Base-by-base conservation (phyloP, 306 rosid species). In the Castanospermum australe region DNA sequence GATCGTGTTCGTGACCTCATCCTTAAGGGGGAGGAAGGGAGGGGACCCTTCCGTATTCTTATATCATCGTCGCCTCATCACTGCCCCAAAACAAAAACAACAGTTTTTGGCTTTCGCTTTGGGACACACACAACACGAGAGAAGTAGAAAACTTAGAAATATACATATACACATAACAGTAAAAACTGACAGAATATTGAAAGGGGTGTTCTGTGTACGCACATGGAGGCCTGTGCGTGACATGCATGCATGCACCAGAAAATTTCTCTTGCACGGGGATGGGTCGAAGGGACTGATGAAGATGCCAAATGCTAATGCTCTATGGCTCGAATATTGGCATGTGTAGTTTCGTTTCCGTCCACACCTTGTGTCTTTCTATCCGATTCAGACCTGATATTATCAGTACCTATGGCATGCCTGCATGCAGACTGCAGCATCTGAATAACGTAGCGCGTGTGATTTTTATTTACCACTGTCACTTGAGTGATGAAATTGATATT, bases 361-460 rank as follows among this genome's bases (percentile, higher is more conserved):
- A 28, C 32, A 28, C 24, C 76, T 35, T 20, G n/a, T 79, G 77
- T 75, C 39, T 22, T 41, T 59, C 59, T 67, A 18, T 35, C 20
- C 17, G 57, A 67, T 44, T 67, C 56, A 67, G 73, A 78, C 17
- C 52, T 55, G 50, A 25, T 36, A 4, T 44, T 8, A 84, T 67
- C 66, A 76, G 76, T 73, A 83, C 84, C 63, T 68, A 25, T 87
- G 89, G 89, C 92, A 88, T 91, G 93, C 89, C 92, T 86, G 85
- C n/a, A n/a, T n/a, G n/a, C n/a, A n/a, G n/a, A n/a, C n/a, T n/a
- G n/a, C n/a, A n/a, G n/a, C n/a, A n/a, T n/a, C n/a, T n/a, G n/a
- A n/a, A n/a, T n/a, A n/a, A n/a, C n/a, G n/a, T n/a, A n/a, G n/a
- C n/a, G n/a, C n/a, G n/a, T n/a, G n/a, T n/a, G n/a, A n/a, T n/a